Percentiles rank a stretch among this genome's conserved stretches.
These are phyloP conservation scores for Salix suchowensis DNA, from an alignment of 345 rosid genomes.

Conservation along the genomic window DNA sequence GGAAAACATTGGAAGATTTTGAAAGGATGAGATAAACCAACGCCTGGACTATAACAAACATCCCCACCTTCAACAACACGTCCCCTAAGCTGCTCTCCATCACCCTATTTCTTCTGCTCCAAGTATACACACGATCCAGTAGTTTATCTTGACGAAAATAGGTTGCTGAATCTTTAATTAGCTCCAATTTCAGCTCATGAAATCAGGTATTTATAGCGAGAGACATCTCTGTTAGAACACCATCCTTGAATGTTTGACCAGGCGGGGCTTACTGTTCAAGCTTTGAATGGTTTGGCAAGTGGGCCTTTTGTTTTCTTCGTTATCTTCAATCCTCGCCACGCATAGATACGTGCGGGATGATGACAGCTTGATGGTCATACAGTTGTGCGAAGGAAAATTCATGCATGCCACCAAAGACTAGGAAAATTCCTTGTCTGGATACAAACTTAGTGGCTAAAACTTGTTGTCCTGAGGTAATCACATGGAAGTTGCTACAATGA, in stretches of 20 bases:
- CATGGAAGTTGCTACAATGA: background rate
- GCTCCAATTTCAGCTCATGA: background rate
- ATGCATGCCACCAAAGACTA: background rate
- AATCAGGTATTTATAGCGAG: background rate
- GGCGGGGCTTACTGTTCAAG: background rate
- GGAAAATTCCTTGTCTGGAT: background rate
- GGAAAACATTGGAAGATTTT: slow-evolving; percentile 56
- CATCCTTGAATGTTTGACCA: slow-evolving; percentile 9
- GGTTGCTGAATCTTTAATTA: background rate
- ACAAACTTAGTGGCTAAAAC: background rate
- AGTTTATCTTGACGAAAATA: background rate
- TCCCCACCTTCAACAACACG: slow-evolving; percentile 38
- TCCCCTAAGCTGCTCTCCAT: slow-evolving; percentile 40
- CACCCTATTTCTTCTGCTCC: background rate
- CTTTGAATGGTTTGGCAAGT: background rate
- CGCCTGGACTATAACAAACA: slow-evolving; percentile 49
- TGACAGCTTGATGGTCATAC: background rate
- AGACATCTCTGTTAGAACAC: background rate
- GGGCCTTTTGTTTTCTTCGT: background rate
- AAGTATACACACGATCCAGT: too few relatives aligned
- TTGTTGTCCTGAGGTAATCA: background rate
- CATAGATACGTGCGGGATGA: background rate
- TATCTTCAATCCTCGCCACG: background rate
- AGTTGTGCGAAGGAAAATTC: background rate
- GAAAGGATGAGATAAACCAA: slow-evolving; percentile 60